phyloP scores from a whole-genome alignment of 164 flowering plant species.

The Dillenia turbinata region DNA sequence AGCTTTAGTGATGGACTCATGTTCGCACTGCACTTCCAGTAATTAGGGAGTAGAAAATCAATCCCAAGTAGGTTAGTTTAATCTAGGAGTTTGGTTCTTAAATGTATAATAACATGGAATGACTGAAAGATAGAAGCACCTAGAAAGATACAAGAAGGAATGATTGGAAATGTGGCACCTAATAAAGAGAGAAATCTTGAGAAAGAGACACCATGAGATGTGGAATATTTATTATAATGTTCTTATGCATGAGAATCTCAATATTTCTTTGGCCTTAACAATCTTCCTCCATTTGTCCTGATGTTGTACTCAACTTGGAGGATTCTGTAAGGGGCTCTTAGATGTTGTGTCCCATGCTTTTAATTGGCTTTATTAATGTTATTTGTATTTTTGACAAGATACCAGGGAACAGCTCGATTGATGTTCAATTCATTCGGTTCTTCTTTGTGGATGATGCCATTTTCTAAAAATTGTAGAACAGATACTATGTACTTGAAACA shows the following conservation, averaged over 20 bases:
- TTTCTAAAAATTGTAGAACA: slow-evolving; percentile 80
- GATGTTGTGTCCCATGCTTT: neutral
- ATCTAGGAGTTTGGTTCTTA: no score
- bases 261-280: neutral
- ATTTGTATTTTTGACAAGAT: slow-evolving; percentile 31
- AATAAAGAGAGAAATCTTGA: no score
- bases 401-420: slow-evolving; percentile 93
- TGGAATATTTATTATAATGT: neutral
- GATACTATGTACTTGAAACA: slow-evolving; percentile 65
- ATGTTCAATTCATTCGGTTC: slow-evolving; percentile 95
- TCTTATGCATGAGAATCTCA: neutral
- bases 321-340: neutral
- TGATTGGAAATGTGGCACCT: no score
- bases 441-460: slow-evolving; percentile 94
- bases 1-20: no score
- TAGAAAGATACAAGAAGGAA: no score
- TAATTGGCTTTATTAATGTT: slow-evolving; percentile 13
- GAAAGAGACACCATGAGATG: no score
- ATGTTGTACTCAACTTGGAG: neutral
- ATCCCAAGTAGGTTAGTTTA: no score
- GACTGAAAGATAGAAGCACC: no score
- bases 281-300: no score
- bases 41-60: no score
- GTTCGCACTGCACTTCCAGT: no score
- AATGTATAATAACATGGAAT: no score